Base-by-base conservation (phyloP, 257 asterid species). In the Solanum chiquidenum region DNA sequence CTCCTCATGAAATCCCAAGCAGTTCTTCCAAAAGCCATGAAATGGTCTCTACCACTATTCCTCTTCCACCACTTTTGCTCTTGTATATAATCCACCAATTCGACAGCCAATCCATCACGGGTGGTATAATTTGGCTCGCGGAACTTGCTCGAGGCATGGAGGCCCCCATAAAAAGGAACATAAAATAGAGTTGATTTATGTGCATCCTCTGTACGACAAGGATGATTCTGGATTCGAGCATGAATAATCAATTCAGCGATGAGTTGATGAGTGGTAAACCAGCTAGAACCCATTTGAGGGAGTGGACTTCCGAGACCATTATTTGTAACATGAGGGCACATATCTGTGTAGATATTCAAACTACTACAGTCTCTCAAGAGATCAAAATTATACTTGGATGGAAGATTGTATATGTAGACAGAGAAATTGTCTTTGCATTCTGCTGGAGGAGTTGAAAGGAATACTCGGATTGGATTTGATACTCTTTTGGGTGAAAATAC, bases 281-380 rank as follows among this genome's bases (percentile, higher is more conserved):
- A 75, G 9, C 29, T 46, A 27, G 85, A 46, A 12, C 85, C 85
- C 68, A 80, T 46, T 80, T 80, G 68, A 46, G 66, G 85, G 27
- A 80, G 85, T 80, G 85, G 42, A 12, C 21, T 80, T 46, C 85
- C 85, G 3, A 80, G 64, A 23, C 85, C 85, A 46, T 80, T 80
- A 80, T 80, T 80, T 80, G 68, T 80, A 80, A 80, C 20, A 80
- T 46, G 85, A 80, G 85, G 85, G 68, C 85, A 80, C 85, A 80
- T 80, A 80, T 80, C 68, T 29, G 85, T 80, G 18, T 80, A 80
- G 42, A 80, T 80, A 80, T 80, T 80, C 85, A 80, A 46, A 80
- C n/a, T 46, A 9, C 29, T 80, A 49, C 85, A 80, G 29, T 80
- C 69, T 82, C 62, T 20, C 44, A 82, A 49, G 9, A 82, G 2